Evolutionary conservation across 345 rosid genomes (phyloP).

Genomic region (Ceriops tagal): DNA sequence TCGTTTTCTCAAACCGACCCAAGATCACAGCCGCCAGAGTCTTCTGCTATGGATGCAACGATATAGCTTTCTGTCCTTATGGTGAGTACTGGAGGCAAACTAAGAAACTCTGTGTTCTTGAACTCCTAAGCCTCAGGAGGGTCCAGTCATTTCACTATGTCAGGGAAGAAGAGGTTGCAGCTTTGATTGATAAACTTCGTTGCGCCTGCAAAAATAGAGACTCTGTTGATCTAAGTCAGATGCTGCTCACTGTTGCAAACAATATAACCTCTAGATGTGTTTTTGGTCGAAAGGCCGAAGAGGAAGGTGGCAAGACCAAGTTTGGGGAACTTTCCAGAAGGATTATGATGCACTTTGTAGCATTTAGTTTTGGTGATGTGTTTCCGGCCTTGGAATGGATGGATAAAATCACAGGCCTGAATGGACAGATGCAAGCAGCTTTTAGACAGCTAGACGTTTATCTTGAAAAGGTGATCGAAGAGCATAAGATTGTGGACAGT

Average conservation of each 20-base stretch:
- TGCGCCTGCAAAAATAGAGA: not conserved
- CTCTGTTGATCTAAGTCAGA: conserved; percentile 8
- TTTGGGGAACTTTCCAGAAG: conserved; percentile 10
- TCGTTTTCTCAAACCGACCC: conserved; percentile 17
- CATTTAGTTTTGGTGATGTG: conserved; percentile 11
- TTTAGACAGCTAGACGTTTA: not conserved
- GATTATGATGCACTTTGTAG: conserved; percentile 5
- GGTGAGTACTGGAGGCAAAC: conserved; percentile 33
- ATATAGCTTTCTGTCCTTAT: conserved; percentile 21
- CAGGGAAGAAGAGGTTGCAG: conserved; percentile 24
- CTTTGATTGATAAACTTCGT: conserved; percentile 12
- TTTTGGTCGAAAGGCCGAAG: conserved; percentile 21
- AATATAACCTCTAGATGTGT: conserved; percentile 17
- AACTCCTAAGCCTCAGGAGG: conserved; percentile 20
- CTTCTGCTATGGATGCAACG: conserved; percentile 11
- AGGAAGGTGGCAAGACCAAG: conserved; percentile 12
- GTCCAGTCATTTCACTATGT: conserved; percentile 21
- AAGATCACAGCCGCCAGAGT: conserved; percentile 4
- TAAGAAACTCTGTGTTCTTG: conserved; percentile 14
- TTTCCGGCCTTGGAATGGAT: conserved; percentile 18
- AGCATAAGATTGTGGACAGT: not conserved
- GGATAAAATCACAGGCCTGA: conserved; percentile 18
- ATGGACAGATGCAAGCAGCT: conserved; percentile 1
- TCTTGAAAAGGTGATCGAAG: conserved; percentile 24
- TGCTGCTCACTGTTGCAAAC: conserved; percentile 4